Evolutionary conservation across 1,284 basidiomycete genomes (phyloP).

Genomic region (Schizophyllum commune): DNA sequence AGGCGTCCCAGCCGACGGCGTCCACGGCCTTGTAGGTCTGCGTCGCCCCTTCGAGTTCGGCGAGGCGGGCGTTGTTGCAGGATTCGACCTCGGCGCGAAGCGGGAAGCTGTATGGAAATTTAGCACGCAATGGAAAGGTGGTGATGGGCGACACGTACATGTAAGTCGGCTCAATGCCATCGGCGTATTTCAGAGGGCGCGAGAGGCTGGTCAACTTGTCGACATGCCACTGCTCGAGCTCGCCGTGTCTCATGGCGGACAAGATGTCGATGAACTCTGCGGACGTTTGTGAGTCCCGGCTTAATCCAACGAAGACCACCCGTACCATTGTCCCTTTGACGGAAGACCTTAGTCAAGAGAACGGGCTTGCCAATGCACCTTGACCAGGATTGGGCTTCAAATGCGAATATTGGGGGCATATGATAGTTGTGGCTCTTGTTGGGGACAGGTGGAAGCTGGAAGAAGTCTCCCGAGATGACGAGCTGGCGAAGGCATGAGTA

Average conservation of each 20-base stretch:
- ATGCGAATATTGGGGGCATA: constrained; percentile 53
- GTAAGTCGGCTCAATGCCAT: constrained; percentile 71
- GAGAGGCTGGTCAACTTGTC: constrained; percentile 48
- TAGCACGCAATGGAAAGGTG: background rate
- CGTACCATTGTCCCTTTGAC: constrained; percentile 43
- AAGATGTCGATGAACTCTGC: constrained; percentile 80
- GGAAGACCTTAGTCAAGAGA: constrained; percentile 56
- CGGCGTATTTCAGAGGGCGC: constrained; percentile 49
- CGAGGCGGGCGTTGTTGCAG: constrained; percentile 62
- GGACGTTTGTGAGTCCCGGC: background rate
- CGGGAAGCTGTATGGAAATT: constrained; percentile 51
- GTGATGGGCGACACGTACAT: constrained; percentile 35
- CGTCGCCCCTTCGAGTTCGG: constrained; percentile 27
- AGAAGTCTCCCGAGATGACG: constrained; percentile 86
- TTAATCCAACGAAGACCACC: background rate
- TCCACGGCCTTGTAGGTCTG: constrained; percentile 26
- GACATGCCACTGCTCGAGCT: constrained; percentile 48
- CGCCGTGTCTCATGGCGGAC: constrained; percentile 80
- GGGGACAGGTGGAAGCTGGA: constrained; percentile 84
- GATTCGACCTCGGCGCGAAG: constrained; percentile 72
- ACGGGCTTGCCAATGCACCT: constrained; percentile 42
- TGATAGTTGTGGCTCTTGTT: constrained; percentile 26
- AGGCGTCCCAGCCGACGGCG: constrained; percentile 22
- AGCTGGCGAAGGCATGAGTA: constrained; percentile 37
- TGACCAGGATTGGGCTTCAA: constrained; percentile 73